These are phyloP conservation scores for Crepidotus variabilis DNA, from an alignment of 768 basidiomycete species.

Conservation along the genomic window DNA sequence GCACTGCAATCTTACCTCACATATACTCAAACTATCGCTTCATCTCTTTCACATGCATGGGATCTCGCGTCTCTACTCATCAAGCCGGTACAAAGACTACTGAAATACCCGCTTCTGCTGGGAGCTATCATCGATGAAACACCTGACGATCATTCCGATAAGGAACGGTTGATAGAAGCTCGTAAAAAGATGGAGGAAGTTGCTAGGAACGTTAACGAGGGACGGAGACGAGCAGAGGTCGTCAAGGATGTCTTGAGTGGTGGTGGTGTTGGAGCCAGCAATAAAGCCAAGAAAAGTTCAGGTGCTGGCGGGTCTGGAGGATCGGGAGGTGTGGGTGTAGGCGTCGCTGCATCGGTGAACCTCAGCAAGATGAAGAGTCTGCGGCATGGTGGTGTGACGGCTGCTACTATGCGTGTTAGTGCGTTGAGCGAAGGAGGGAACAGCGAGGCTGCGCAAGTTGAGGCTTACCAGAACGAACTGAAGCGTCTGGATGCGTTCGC, in stretches of 20 bases:
- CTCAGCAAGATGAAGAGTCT: constrained; percentile 59
- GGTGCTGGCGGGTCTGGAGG: constrained; percentile 10
- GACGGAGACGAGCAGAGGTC: constrained; percentile 70
- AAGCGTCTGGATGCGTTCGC: constrained; percentile 55
- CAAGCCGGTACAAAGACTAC: constrained; percentile 93
- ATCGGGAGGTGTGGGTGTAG: constrained; percentile 34
- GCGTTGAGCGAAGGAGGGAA: constrained; percentile 10
- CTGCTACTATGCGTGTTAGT: constrained; percentile 21
- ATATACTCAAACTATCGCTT: constrained; percentile 62
- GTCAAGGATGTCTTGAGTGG: constrained; percentile 64
- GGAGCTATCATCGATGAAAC: constrained; percentile 73
- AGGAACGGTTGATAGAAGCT: constrained; percentile 49
- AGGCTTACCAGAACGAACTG: constrained; percentile 51
- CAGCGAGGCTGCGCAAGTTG: constrained; percentile 48
- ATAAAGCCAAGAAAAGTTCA: neutral
- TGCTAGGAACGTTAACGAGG: constrained; percentile 76
- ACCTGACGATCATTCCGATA: constrained; percentile 64
- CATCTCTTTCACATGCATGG: constrained; percentile 81
- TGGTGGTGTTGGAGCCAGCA: constrained; percentile 28
- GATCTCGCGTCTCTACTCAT: constrained; percentile 93
- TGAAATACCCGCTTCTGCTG: constrained; percentile 91
- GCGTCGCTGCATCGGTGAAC: constrained; percentile 53
- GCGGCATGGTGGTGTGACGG: constrained; percentile 26
- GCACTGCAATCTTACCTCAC: constrained; percentile 64
- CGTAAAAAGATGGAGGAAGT: constrained; percentile 65